phyloP scores from a whole-genome alignment of 805 yeast species.

The Hanseniaspora nectarophila region DNA sequence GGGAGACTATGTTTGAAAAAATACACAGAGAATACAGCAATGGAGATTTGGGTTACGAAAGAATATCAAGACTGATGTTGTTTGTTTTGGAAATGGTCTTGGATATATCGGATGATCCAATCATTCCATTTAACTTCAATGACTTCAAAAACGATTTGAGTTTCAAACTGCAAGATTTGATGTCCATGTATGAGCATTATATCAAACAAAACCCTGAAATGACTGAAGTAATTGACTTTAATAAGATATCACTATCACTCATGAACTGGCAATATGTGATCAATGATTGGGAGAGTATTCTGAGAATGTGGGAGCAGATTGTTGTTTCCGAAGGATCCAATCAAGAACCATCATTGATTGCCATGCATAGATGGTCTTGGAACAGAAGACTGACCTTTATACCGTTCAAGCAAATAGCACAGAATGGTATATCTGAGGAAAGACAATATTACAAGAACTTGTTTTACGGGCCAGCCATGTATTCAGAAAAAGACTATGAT shows the following conservation, averaged over 20 bases:
- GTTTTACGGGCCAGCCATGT: constrained; percentile 55
- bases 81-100: constrained; percentile 42
- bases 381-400: constrained; percentile 52
- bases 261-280: constrained; percentile 36
- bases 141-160: constrained; percentile 37
- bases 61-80: constrained; percentile 46
- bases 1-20: constrained; percentile 38
- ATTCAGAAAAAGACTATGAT: constrained; percentile 32
- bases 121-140: constrained; percentile 55
- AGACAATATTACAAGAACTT: constrained; percentile 59
- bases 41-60: constrained; percentile 42
- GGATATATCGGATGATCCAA: constrained; percentile 61
- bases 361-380: constrained; percentile 69
- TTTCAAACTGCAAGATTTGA: constrained; percentile 37
- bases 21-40: constrained; percentile 25
- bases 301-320: constrained; percentile 50
- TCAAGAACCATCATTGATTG: constrained; percentile 58
- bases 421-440: constrained; percentile 32
- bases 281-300: constrained; percentile 43
- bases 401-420: constrained; percentile 41
- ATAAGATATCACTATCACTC: constrained; percentile 25
- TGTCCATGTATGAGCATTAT: constrained; percentile 19
- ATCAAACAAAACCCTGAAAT: constrained; percentile 26
- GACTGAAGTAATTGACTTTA: constrained; percentile 24
- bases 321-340: constrained; percentile 41